Evolutionary conservation across 331 rosid species (phyloP).

Genomic region (Pyracantha coccinea): DNA sequence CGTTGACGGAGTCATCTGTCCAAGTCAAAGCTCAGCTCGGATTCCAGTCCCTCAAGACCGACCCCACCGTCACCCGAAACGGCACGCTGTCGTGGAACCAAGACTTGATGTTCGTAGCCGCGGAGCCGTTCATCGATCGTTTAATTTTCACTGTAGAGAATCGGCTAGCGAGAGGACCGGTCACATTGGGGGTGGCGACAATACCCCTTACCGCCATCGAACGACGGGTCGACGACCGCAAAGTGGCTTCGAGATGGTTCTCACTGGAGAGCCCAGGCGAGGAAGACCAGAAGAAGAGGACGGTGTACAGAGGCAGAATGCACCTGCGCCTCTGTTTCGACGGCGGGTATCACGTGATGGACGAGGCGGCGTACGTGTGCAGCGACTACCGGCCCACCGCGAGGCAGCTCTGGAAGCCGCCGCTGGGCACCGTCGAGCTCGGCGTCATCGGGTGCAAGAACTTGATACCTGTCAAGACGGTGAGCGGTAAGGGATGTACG

Average conservation of each 20-base stretch:
- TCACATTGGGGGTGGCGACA: conserved; percentile 27
- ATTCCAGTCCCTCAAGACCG: conserved; percentile 48
- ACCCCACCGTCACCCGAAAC: conserved; percentile 13
- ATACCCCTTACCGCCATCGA: conserved; percentile 47
- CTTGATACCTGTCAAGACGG: conserved; percentile 58
- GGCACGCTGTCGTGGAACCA: conserved; percentile 66
- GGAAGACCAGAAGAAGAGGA: conserved; percentile 15
- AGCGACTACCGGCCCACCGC: conserved; percentile 93
- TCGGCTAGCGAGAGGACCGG: conserved; percentile 30
- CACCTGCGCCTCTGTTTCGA: conserved; percentile 71
- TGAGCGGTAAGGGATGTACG: conserved; percentile 44
- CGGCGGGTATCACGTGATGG: conserved; percentile 96
- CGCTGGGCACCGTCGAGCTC: conserved; percentile 64
- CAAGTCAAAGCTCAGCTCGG: conserved; percentile 65
- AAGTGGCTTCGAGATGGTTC: conserved; percentile 61
- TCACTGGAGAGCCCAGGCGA: conserved; percentile 27
- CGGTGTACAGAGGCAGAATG: conserved; percentile 43
- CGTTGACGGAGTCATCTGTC: conserved; percentile 32
- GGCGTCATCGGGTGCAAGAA: conserved; percentile 68
- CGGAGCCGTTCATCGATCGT: conserved; percentile 57
- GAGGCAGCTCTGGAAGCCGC: conserved; percentile 79
- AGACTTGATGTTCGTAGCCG: conserved; percentile 65
- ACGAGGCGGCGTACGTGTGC: conserved; percentile 67
- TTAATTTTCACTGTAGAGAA: conserved; percentile 42
- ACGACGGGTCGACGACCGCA: conserved; percentile 80